These are phyloP conservation scores for Eimeria tenella DNA, from an alignment of 169 alveolate genomes.

Conservation along the genomic window DNA sequence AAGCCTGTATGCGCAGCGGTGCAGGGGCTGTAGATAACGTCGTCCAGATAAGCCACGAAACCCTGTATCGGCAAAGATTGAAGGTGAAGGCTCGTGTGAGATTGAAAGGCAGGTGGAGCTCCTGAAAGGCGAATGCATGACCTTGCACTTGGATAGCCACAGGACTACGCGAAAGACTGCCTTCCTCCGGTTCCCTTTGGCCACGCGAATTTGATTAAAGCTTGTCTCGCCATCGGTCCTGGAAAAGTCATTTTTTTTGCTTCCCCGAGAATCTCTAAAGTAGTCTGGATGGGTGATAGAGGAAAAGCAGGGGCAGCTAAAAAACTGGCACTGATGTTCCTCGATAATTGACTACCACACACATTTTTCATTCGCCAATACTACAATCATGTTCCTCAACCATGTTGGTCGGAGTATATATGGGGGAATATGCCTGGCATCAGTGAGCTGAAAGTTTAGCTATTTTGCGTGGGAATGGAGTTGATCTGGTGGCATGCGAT, in stretches of 20 bases:
- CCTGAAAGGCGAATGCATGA: background rate
- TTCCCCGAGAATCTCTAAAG: background rate
- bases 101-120: background rate
- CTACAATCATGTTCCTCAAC: background rate
- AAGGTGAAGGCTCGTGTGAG: background rate
- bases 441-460: background rate
- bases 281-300: background rate
- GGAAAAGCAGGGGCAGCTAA: background rate
- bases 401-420: background rate
- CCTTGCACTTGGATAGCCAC: no score
- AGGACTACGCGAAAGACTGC: no score
- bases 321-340: background rate
- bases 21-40: background rate
- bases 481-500: no score
- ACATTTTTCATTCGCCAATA: background rate
- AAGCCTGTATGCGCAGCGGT: background rate
- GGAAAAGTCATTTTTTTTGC: background rate
- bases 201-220: no score
- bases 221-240: no score
- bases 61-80: background rate
- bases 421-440: background rate
- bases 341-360: background rate
- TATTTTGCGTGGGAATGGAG: background rate
- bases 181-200: no score
- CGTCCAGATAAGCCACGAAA: background rate